Evolutionary conservation across 129 eudicot species (phyloP), one percentile per base, ranked within the genome.

Genomic region (Kitagawia praeruptora): DNA sequence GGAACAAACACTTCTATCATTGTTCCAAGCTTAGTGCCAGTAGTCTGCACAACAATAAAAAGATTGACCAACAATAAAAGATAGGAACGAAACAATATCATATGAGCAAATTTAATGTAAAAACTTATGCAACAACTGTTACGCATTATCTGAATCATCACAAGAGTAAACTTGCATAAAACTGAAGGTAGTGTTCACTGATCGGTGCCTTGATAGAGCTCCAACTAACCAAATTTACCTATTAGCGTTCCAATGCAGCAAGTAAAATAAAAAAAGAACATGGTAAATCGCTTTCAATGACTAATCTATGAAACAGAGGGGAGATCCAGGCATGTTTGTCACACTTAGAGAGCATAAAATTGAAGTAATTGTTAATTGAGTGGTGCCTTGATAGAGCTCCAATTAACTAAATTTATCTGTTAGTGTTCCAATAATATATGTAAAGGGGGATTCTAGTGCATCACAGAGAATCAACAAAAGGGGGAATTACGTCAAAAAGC

Each of bases 1-100:
- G 99, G 99, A 56, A 96, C 89, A 74, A 96, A 96, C 41, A 96
- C 99, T 75, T 98, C 99, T 98, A 92, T 92, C 91, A 92, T 77
- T 53, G 99, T 96, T 69, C 99, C 99, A 61, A 84, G 75, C 87
- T 96, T 92, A 58, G 89, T 80, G 80, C 81, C 86, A 80, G 87
- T 79, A 73, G 67, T 61, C 98, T 92, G 93, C 86, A 83, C 77
- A 66, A 8, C 31, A 12, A 66, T 27, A 15, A 12, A 13, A 64
- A 64, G 19, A 64, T 64, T 64, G 2, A 44, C 46, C 27, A 28
- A 46, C 40, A n/a, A 74, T n/a, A n/a, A n/a, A 74, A 66, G 8
- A 28, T 28, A 66, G 16, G 9, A 31, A 66, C 4, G 72, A 9
- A 28, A 66, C 19, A 66, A 28, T 23, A 64, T 64, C 34, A 66